Evolutionary conservation across 2,329 filamentous ascomycete genomes (phyloP).

Genomic region (Fusarium incarnatum): DNA sequence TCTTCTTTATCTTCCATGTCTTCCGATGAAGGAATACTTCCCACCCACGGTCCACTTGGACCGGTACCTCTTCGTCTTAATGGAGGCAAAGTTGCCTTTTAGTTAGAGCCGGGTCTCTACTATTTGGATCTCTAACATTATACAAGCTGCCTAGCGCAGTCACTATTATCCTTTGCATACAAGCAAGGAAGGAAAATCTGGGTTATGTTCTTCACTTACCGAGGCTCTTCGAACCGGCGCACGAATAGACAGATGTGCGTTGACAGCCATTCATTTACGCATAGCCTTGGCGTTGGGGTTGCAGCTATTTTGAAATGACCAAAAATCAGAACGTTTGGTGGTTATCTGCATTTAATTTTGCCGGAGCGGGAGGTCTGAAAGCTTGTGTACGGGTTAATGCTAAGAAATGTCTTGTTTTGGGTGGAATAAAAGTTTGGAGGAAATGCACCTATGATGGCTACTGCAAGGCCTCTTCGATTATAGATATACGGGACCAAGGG

Average conservation of each 20-base stretch:
- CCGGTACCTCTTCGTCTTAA: constrained; percentile 53
- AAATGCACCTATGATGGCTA: constrained; percentile 19
- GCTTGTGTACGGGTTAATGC: constrained; percentile 32
- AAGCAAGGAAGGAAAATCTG: constrained; percentile 10
- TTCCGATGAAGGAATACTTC: constrained; percentile 53
- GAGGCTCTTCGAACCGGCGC: constrained; percentile 37
- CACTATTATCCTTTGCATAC: constrained; percentile 35
- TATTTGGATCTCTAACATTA: constrained; percentile 29
- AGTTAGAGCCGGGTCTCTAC: constrained; percentile 22
- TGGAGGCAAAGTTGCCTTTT: constrained; percentile 55
- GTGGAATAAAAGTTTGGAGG: constrained; percentile 29
- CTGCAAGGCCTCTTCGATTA: constrained; percentile 17
- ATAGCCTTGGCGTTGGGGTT: constrained; percentile 47
- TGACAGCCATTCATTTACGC: constrained; percentile 43
- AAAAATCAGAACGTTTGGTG: constrained; percentile 25
- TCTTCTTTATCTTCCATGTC: constrained; percentile 58
- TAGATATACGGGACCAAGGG: constrained; percentile 14
- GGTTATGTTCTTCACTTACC: constrained; percentile 21
- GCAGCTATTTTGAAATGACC: constrained; percentile 26
- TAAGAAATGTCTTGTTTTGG: constrained; percentile 26
- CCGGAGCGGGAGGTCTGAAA: constrained; percentile 14
- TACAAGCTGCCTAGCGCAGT: constrained; percentile 10
- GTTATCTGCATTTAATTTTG: constrained; percentile 40
- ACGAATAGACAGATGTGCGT: constrained; percentile 23
- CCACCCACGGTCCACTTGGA: constrained; percentile 50